phyloP scores from a whole-genome alignment of 371 early-diverging fungal genomes.

The Sporodiniella umbellata region DNA sequence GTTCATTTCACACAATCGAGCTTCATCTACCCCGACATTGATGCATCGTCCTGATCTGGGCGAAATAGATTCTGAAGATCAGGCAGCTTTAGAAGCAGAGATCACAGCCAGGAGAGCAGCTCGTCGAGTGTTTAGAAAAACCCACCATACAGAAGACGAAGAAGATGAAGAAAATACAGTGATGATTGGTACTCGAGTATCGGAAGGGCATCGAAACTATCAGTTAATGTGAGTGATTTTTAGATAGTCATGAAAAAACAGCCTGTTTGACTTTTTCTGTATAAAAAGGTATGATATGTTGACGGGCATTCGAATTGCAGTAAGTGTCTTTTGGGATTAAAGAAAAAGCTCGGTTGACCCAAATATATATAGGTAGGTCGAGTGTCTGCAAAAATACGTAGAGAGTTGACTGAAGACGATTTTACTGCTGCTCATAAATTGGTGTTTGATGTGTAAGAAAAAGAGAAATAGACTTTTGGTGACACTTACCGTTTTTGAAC shows the following conservation, averaged over 20 bases:
- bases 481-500: neutral
- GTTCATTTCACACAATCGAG: neutral
- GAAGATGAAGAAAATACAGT: slow-evolving; percentile 56
- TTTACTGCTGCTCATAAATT: slow-evolving; percentile 87
- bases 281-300: slow-evolving; percentile 80
- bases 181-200: slow-evolving; percentile 61
- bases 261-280: no score
- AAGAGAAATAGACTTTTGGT: neutral
- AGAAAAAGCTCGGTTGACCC: neutral
- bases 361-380: slow-evolving; percentile 39
- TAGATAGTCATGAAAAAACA: neutral
- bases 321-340: slow-evolving; percentile 26
- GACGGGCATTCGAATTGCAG: slow-evolving; percentile 89
- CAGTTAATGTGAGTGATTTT: slow-evolving; percentile 74
- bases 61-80: slow-evolving; percentile 34
- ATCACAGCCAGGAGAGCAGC: slow-evolving; percentile 39
- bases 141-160: slow-evolving; percentile 19
- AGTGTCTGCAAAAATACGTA: slow-evolving; percentile 77
- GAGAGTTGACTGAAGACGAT: slow-evolving; percentile 69
- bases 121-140: slow-evolving; percentile 32
- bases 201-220: slow-evolving; percentile 68
- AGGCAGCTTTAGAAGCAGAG: slow-evolving; percentile 32
- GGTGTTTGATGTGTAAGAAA: slow-evolving; percentile 81
- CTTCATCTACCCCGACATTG: neutral
- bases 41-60: slow-evolving; percentile 26